Percentiles rank a stretch among this genome's conserved stretches.
These are phyloP conservation scores for Rhizopus stolonifer DNA, from an alignment of 371 early-diverging fungal species.

Conservation along the genomic window DNA sequence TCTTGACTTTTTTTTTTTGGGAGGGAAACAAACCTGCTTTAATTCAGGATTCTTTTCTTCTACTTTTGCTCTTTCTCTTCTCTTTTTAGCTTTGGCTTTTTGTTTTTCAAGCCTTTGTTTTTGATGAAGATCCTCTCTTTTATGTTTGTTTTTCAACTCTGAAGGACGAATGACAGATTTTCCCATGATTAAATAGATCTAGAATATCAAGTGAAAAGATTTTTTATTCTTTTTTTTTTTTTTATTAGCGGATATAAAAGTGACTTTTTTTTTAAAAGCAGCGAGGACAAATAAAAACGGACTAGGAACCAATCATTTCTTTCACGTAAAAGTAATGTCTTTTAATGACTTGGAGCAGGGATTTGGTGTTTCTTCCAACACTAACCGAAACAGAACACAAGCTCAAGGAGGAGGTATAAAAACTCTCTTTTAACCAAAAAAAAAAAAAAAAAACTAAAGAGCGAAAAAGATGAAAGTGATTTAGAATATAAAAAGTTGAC, in stretches of 20 bases:
- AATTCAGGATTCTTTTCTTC: conserved; percentile 88
- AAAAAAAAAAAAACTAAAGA: too few species aligned
- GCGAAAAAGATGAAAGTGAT: conserved; percentile 55
- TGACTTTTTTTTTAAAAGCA: background rate
- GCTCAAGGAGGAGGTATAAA: conserved; percentile 19
- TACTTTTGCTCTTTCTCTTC: conserved; percentile 71
- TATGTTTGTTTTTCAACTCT: conserved; percentile 78
- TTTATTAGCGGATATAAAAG: too few species aligned
- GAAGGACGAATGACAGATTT: conserved; percentile 28
- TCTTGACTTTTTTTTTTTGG: too few species aligned
- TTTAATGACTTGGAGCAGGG: conserved; percentile 62
- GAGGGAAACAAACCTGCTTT: conserved; percentile 68
- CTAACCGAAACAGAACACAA: conserved; percentile 15
- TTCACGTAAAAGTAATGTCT: conserved; percentile 32
- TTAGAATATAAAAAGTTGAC: conserved; percentile 54
- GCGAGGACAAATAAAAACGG: background rate
- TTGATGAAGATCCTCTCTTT: conserved; percentile 75
- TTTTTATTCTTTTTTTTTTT: background rate
- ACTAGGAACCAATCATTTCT: background rate
- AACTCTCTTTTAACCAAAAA: conserved; percentile 17
- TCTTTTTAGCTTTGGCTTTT: conserved; percentile 71
- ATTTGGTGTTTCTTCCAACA: conserved; percentile 25
- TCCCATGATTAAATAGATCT: conserved; percentile 12
- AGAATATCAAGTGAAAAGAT: background rate
- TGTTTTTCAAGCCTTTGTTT: conserved; percentile 73